Base-by-base conservation (phyloP, 352 stramenopile species). In the Phytophthora colocasiae region DNA sequence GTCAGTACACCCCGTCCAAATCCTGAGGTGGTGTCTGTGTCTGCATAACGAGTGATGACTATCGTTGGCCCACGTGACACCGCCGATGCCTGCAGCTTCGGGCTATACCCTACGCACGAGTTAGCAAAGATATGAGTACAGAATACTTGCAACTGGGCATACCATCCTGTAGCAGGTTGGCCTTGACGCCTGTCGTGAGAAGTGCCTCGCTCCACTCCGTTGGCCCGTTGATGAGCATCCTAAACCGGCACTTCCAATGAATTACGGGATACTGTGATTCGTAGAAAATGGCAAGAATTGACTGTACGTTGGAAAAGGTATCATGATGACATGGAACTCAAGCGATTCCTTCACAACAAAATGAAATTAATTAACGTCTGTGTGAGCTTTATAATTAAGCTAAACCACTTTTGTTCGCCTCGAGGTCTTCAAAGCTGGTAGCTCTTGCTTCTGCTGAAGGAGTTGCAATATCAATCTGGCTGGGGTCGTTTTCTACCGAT, bases 141-240 rank as follows among this genome's bases (percentile, higher is more conserved):
- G 40, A 31, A 11, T 24, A 12, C 46, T 40, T 24, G 12, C 24
- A 46, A 2, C 19, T 2, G 24, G 7, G 14, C 26, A 14, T 49
- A 83, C 79, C 73, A 59, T 86, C 49, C 17, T 63, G 75, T 44
- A 89, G 58, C 38, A 85, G 22, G 58, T 89, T 73, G 12, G 14
- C 29, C 43, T 76, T 77, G 29, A 69, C 52, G 19, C 58, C 69
- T 15, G 69, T 66, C 7, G 58, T 57, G 24, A 83, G 58, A 29
- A 63, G 47, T 39, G 58, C 64, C 44, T 80, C 63, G 15, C 59
- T 71, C 80, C 80, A 89, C 27, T 83, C 75, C 6, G 38, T n/a
- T 10, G 69, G 75, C n/a, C 73, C 73, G 24, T 69, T 70, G 39
- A 87, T 60, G 15, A 80, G 66, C 77, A 87, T 83, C 48, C 45